Percentiles rank a stretch among this genome's conserved stretches.
phyloP scores from a whole-genome alignment of 306 rosid genomes.

The Lotus japonicus region DNA sequence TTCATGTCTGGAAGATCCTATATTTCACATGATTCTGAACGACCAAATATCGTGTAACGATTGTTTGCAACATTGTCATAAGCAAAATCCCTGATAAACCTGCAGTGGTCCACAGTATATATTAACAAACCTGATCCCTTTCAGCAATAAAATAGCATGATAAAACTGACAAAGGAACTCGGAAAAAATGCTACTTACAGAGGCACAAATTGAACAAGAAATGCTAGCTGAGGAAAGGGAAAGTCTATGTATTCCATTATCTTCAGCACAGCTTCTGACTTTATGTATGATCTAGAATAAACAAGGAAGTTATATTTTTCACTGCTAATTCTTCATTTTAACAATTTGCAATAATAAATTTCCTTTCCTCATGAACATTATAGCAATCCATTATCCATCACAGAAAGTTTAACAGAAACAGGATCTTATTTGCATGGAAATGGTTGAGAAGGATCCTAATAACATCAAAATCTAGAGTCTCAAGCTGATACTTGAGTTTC shows the following conservation, averaged over 20 bases:
- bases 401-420: slow-evolving; percentile 4
- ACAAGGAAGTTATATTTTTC: slow-evolving; percentile 20
- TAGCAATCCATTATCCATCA: slow-evolving; percentile 2
- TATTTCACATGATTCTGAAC: slow-evolving; percentile 82
- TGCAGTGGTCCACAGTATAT: slow-evolving; percentile 31
- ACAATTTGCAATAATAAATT: background rate
- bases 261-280: slow-evolving; percentile 87
- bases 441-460: no score
- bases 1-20: slow-evolving; percentile 22
- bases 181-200: slow-evolving; percentile 48
- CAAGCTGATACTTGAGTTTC: background rate
- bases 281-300: slow-evolving; percentile 66
- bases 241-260: slow-evolving; percentile 83
- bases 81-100: slow-evolving; percentile 62
- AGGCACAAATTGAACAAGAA: slow-evolving; percentile 62
- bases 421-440: background rate
- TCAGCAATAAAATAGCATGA: background rate
- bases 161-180: background rate
- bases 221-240: slow-evolving; percentile 83
- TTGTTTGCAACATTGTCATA: slow-evolving; percentile 93
- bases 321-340: background rate
- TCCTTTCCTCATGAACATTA: background rate
- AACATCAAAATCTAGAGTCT: background rate
- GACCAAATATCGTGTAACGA: slow-evolving; percentile 78
- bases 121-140: background rate